Percentiles rank a stretch among this genome's conserved stretches.
These are phyloP conservation scores for Moricandia arvensis DNA, from an alignment of 345 rosid species.

Conservation along the genomic window DNA sequence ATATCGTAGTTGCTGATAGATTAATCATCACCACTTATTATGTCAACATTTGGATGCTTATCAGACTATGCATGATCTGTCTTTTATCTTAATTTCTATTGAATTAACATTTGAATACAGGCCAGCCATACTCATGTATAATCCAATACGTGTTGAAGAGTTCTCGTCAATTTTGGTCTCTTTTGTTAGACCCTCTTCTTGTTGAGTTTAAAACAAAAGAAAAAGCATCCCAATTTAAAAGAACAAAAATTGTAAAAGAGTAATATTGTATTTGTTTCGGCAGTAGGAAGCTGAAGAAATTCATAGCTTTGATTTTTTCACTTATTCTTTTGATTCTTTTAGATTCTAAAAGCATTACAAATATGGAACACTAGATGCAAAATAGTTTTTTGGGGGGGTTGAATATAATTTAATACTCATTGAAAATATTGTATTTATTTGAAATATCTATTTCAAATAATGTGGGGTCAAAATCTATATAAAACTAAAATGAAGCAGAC, in stretches of 20 bases:
- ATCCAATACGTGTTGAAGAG: constrained; percentile 29
- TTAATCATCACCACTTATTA: neutral
- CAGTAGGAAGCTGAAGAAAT: too few species aligned
- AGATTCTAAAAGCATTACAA: too few species aligned
- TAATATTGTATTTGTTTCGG: neutral
- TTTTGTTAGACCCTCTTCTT: neutral
- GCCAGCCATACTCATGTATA: neutral
- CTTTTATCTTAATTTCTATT: neutral
- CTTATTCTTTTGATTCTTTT: too few species aligned
- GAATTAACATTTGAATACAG: neutral
- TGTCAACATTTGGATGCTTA: constrained; percentile 14
- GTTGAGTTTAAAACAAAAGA: neutral
- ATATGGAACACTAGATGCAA: too few species aligned
- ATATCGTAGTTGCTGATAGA: neutral
- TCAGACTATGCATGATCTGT: constrained; percentile 5
- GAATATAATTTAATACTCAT: too few species aligned
- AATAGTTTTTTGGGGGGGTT: too few species aligned
- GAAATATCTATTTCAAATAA: neutral
- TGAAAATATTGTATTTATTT: neutral
- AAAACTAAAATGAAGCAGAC: neutral
- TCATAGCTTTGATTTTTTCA: too few species aligned
- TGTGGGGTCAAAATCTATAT: neutral
- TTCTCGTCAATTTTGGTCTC: constrained; percentile 28
- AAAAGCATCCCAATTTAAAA: neutral
- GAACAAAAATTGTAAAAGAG: neutral